These are phyloP conservation scores for Planoprotostelium fungivorum DNA, from an alignment of 78 protist genomes.

Conservation along the genomic window DNA sequence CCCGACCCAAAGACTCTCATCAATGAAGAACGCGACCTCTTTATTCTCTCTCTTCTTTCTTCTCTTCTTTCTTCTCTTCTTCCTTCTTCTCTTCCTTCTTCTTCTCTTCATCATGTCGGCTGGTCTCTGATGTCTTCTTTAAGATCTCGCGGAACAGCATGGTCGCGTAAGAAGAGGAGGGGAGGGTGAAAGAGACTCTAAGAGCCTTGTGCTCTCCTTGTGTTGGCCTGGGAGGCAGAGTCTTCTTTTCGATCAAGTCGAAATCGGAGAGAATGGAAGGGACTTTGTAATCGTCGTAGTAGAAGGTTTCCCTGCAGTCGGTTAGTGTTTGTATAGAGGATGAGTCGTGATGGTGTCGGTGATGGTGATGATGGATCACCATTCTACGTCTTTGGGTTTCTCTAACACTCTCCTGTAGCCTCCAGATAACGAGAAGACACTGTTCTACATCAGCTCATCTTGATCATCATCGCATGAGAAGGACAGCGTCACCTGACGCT, in stretches of 20 bases:
- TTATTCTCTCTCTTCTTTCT: not conserved
- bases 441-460: not conserved
- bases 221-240: constrained; percentile 22
- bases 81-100: no score
- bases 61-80: no score
- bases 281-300: constrained; percentile 21
- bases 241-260: constrained; percentile 5
- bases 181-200: constrained; percentile 53
- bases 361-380: not conserved
- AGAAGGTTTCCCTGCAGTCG: not conserved
- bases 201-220: constrained; percentile 53
- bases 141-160: constrained; percentile 79
- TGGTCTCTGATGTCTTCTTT: constrained; percentile 24
- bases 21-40: not conserved
- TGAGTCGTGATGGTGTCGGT: not conserved
- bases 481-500: not conserved
- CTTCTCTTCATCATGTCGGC: not conserved
- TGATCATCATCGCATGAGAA: not conserved
- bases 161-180: constrained; percentile 77
- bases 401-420: constrained; percentile 35
- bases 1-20: not conserved
- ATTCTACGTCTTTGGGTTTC: not conserved
- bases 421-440: constrained; percentile 28
- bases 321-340: not conserved
- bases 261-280: constrained; percentile 20